Evolutionary conservation across 2,329 filamentous ascomycete genomes (phyloP).

Genomic region (Passalora sequoiae): DNA sequence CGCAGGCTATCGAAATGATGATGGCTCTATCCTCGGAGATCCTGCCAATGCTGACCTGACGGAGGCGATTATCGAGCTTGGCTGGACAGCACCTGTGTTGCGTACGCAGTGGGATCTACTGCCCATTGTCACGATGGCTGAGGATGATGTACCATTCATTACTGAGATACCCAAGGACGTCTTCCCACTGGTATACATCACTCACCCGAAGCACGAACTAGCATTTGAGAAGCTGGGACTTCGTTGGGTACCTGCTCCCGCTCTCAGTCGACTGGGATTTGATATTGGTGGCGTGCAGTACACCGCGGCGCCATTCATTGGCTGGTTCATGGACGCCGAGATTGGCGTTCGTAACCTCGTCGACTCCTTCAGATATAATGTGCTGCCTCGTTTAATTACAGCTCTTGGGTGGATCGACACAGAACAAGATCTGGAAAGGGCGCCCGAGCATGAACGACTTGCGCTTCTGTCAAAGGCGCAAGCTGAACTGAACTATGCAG

Average conservation of each 20-base stretch:
- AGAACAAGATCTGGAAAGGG: slow-evolving; percentile 5
- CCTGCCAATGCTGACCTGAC: slow-evolving; percentile 8
- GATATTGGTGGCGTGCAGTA: slow-evolving; percentile 13
- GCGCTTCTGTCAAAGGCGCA: slow-evolving; percentile 5
- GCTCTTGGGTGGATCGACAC: slow-evolving; percentile 5
- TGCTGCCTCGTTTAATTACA: slow-evolving; percentile 3
- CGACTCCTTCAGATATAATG: slow-evolving; percentile 7
- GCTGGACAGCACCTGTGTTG: slow-evolving; percentile 7
- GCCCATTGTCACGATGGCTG: slow-evolving; percentile 11
- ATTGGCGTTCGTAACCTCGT: slow-evolving; percentile 10
- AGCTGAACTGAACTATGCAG: slow-evolving; percentile 9
- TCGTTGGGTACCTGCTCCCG: slow-evolving; percentile 12
- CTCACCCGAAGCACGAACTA: slow-evolving; percentile 3
- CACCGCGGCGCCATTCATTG: slow-evolving; percentile 12
- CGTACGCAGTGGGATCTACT: slow-evolving; percentile 10
- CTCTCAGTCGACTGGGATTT: slow-evolving; percentile 9
- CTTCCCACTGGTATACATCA: slow-evolving; percentile 9
- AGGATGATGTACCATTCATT: slow-evolving; percentile 5
- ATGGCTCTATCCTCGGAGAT: slow-evolving; percentile 7
- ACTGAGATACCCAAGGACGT: slow-evolving; percentile 1
- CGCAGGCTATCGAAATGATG: slow-evolving; percentile 6
- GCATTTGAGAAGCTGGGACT: slow-evolving; percentile 7
- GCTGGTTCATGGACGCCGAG: slow-evolving; percentile 15
- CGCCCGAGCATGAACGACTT: slow-evolving; percentile 7
- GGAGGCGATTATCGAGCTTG: slow-evolving; percentile 7